Evolutionary conservation across 768 basidiomycete species (phyloP).

Genomic region (Lactarius akahatsu): DNA sequence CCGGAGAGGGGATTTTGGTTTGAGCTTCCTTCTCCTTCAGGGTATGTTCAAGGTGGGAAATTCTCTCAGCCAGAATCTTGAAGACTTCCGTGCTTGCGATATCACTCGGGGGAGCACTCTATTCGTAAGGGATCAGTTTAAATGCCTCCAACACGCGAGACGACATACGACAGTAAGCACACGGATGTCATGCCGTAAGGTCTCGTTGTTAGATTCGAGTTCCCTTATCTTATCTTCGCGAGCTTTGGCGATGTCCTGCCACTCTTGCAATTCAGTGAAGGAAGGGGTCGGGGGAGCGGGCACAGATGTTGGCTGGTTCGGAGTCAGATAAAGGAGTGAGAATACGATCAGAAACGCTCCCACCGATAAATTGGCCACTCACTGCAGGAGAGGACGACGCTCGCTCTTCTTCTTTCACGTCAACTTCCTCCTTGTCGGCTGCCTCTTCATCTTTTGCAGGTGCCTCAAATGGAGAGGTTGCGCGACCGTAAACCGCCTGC

Average conservation of each 20-base stretch:
- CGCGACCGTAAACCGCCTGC: slow-evolving; percentile 20
- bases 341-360: slow-evolving; percentile 49
- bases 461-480: slow-evolving; percentile 11
- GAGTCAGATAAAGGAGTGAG: slow-evolving; percentile 44
- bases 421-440: slow-evolving; percentile 31
- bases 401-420: slow-evolving; percentile 45
- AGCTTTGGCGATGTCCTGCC: slow-evolving; percentile 44
- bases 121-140: slow-evolving; percentile 10
- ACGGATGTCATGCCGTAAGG: slow-evolving; percentile 32
- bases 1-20: slow-evolving; percentile 4
- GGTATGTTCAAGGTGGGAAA: slow-evolving; percentile 17
- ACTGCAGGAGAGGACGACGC: slow-evolving; percentile 67
- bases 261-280: slow-evolving; percentile 34
- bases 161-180: slow-evolving; percentile 20
- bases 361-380: slow-evolving; percentile 69
- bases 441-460: slow-evolving; percentile 25
- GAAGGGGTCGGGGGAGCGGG: slow-evolving; percentile 37
- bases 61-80: slow-evolving; percentile 19
- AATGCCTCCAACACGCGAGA: not conserved
- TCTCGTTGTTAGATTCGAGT: slow-evolving; percentile 24
- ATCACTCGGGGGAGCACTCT: slow-evolving; percentile 26
- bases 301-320: slow-evolving; percentile 41
- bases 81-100: slow-evolving; percentile 21
- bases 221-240: slow-evolving; percentile 33
- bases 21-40: slow-evolving; percentile 26